phyloP scores from a whole-genome alignment of 2,329 filamentous ascomycete species.

The Colletotrichum sp. region DNA sequence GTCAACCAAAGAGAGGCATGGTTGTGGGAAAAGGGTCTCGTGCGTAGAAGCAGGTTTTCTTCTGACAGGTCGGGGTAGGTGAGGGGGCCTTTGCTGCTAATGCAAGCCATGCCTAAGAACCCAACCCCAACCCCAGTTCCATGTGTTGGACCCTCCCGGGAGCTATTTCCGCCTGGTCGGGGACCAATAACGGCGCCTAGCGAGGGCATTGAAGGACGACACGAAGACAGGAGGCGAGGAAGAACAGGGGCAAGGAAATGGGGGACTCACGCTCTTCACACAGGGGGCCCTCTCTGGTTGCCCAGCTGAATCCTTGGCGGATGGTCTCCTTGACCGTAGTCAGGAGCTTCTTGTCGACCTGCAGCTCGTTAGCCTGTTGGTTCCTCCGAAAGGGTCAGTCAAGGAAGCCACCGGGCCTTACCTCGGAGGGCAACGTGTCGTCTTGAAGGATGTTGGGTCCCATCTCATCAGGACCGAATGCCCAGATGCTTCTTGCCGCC shows the following conservation, averaged over 20 bases:
- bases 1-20: slow-evolving; percentile 13
- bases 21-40: not conserved
- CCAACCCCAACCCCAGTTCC: slow-evolving; percentile 5
- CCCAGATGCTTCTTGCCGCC: slow-evolving; percentile 95
- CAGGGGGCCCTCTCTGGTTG: slow-evolving; percentile 89
- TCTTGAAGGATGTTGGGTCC: slow-evolving; percentile 96
- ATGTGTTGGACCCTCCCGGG: slow-evolving; percentile 8
- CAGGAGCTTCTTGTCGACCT: slow-evolving; percentile 91
- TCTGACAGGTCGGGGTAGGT: not conserved
- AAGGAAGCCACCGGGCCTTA: slow-evolving; percentile 40
- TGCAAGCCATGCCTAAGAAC: slow-evolving; percentile 14
- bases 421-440: slow-evolving; percentile 90
- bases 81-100: slow-evolving; percentile 2
- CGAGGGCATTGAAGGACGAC: slow-evolving; percentile 1
- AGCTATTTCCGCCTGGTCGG: slow-evolving; percentile 1
- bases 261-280: slow-evolving; percentile 89
- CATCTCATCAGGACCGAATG: slow-evolving; percentile 94
- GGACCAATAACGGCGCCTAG: not conserved
- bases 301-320: slow-evolving; percentile 96
- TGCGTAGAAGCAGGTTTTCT: slow-evolving; percentile 14
- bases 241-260: slow-evolving; percentile 18
- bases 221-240: slow-evolving; percentile 6
- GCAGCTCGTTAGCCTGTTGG: slow-evolving; percentile 20
- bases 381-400: not conserved
- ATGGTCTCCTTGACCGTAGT: slow-evolving; percentile 90